Base-by-base conservation (phyloP, 257 asterid species). In the Penstemon eatonii region DNA sequence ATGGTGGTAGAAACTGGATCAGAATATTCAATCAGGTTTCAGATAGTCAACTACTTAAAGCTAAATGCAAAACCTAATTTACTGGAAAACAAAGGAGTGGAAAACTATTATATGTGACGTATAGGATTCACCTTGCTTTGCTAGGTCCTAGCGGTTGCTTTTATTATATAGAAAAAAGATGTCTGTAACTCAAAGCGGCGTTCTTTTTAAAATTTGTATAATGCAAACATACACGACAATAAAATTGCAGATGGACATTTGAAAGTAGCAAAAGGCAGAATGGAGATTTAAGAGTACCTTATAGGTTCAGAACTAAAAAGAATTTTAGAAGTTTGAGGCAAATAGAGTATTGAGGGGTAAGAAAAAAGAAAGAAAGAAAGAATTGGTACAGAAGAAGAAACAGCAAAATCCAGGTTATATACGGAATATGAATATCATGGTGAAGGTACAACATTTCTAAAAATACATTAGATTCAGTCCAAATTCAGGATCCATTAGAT, bases 11-110 rank as follows among this genome's bases (percentile, higher is more conserved):
- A 15, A 57, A 65, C 8, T 12, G 50, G 50, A 50, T 62, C 41
- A 7, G 5, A 39, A 5, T 15, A 12, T 45, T 45, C 15, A 11
- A 18, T 12, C 7, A 8, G 13, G 67, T 49, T 39, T 38, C 7
- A 52, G 42, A 44, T 15, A 42, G 15, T 12, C 33, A 38, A 47
- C n/a, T 59, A 38, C 37, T 47, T 25, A 9, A 45, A 63, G 43
- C 47, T 3, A 65, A 65, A 56, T 8, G 41, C 55, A 57, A 19
- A 57, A 13, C 12, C 63, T 10, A 65, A 73, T 60, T 25, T 49
- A 67, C 50, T 57, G 66, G 40, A 70, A 41, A 53, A 11, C 25
- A 43, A 59, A 51, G 47, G 4, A n/a, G 58, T 46, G 19, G 55
- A 43, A 47, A 44, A 65, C 9, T 10, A 36, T 33, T 10, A 56